Evolutionary conservation across 2,329 filamentous ascomycete genomes (phyloP).

Genomic region (Laburnicola sp.): DNA sequence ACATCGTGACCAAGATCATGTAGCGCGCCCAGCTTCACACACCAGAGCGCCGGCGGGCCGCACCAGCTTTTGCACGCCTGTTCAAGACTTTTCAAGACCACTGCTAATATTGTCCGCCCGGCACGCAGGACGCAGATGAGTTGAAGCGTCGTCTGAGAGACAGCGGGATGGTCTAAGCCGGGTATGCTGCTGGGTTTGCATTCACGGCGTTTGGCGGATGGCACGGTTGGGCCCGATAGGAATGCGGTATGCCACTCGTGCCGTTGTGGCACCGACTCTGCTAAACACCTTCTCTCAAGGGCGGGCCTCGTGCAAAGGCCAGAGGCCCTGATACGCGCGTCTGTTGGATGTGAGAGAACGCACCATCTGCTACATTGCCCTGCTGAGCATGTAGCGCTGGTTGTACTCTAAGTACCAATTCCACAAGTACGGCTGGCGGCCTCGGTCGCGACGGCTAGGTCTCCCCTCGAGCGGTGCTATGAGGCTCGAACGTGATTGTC

Average conservation of each 20-base stretch:
- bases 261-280: constrained; percentile 19
- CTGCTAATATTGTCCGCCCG: constrained; percentile 33
- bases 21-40: constrained; percentile 43
- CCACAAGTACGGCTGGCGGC: constrained; percentile 28
- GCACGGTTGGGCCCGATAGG: constrained; percentile 18
- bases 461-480: constrained; percentile 35
- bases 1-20: constrained; percentile 84
- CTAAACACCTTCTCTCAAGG: constrained; percentile 27
- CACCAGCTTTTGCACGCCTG: constrained; percentile 18
- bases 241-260: constrained; percentile 34
- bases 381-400: constrained; percentile 43
- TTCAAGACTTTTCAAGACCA: constrained; percentile 18
- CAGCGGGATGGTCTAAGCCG: constrained; percentile 27
- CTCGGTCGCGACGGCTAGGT: constrained; percentile 33
- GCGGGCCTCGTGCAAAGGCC: constrained; percentile 15
- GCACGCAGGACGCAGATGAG: constrained; percentile 35
- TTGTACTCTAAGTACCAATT: constrained; percentile 42
- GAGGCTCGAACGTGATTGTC: constrained; percentile 44
- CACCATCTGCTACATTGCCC: constrained; percentile 42
- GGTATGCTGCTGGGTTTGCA: constrained; percentile 17
- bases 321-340: constrained; percentile 14
- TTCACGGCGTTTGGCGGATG: constrained; percentile 26
- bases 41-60: constrained; percentile 14
- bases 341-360: constrained; percentile 32
- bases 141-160: constrained; percentile 36